These are phyloP conservation scores for Lachancea mirantina DNA, from an alignment of 805 yeast species.

Conservation along the genomic window DNA sequence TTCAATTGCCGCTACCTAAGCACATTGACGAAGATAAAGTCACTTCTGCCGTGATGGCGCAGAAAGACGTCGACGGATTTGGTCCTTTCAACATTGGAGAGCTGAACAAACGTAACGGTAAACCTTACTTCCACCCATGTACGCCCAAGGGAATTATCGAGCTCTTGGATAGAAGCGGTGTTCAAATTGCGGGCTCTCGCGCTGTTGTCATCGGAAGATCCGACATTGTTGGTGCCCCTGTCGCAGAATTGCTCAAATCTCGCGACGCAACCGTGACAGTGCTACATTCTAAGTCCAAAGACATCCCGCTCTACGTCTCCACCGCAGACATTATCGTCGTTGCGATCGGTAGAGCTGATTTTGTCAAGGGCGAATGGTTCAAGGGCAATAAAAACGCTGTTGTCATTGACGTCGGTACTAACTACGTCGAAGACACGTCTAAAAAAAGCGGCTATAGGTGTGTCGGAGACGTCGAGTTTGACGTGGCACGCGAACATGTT, in stretches of 20 bases:
- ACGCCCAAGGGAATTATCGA: slow-evolving; percentile 92
- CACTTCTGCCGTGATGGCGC: slow-evolving; percentile 73
- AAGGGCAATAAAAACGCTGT: slow-evolving; percentile 36
- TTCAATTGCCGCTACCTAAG: slow-evolving; percentile 84
- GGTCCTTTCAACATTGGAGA: slow-evolving; percentile 87
- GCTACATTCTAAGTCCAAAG: slow-evolving; percentile 66
- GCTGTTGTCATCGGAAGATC: slow-evolving; percentile 94
- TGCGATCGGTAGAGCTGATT: slow-evolving; percentile 67
- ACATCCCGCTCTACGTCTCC: slow-evolving; percentile 50
- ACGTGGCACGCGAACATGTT: slow-evolving; percentile 35
- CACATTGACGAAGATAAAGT: slow-evolving; percentile 71
- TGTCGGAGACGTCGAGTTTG: slow-evolving; percentile 74
- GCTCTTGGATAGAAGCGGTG: slow-evolving; percentile 61
- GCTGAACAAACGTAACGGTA: slow-evolving; percentile 76
- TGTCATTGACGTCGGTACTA: slow-evolving; percentile 79
- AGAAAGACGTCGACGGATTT: slow-evolving; percentile 94
- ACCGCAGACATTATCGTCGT: slow-evolving; percentile 81
- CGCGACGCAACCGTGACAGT: slow-evolving; percentile 84
- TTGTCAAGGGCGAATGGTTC: slow-evolving; percentile 70
- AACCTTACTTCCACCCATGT: slow-evolving; percentile 81
- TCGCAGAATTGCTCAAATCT: slow-evolving; percentile 71
- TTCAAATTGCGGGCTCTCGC: slow-evolving; percentile 63
- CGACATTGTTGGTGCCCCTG: slow-evolving; percentile 94
- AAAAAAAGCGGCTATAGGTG: slow-evolving; percentile 63
- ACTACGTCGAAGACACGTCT: slow-evolving; percentile 58